Base-by-base conservation (phyloP, 2,329 filamentous ascomycete species). In the Fusarium sp. region DNA sequence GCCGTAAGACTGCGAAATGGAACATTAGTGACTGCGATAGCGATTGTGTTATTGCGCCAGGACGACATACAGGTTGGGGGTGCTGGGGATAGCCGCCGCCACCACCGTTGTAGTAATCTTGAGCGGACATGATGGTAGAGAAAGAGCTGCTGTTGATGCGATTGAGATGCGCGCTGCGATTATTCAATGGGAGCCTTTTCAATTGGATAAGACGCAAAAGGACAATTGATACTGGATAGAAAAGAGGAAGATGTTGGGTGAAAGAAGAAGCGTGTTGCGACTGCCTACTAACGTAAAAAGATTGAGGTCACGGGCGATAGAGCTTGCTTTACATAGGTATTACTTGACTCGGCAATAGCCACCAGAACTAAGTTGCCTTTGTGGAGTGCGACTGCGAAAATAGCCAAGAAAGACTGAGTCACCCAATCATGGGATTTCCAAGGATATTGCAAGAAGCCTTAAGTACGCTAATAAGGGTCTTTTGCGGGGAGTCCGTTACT, bases 21-120 rank as follows among this genome's bases (percentile, higher is more conserved):
- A n/a, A 16, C 5, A 45, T 76, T 57, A 75, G 70, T 56, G 37
- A 47, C 48, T 49, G 59, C 25, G 48, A 67, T 48, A 46, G 22
- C 7, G 12, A 9, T 44, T 46, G 22, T 22, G 30, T 30, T 41
- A 25, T 25, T 55, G 44, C 49, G 59, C 40, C 32, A 44, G 42
- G 47, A 44, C 40, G 41, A 70, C 81, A 77, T 78, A 83, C 81
- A 37, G 78, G 68, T 62, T 80, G 81, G 20, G 81, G 81, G 22
- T 82, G 78, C 59, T 81, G 80, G 44, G 81, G 80, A 56, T 81
- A 82, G 65, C 77, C 78, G 8, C 67, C 67, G 7, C 66, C 72
- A 25, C 74, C 75, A 40, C 77, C 77, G 53, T 77, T 75, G 74
- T 83, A 83, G 77, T 83, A 83, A 34, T 83, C 81, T 65, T 82